A percentile compares a stretch with the other conserved stretches of the same genome.
phyloP scores from a whole-genome alignment of 192 early-diverging fungal genomes.

The Funneliformis mosseae region DNA sequence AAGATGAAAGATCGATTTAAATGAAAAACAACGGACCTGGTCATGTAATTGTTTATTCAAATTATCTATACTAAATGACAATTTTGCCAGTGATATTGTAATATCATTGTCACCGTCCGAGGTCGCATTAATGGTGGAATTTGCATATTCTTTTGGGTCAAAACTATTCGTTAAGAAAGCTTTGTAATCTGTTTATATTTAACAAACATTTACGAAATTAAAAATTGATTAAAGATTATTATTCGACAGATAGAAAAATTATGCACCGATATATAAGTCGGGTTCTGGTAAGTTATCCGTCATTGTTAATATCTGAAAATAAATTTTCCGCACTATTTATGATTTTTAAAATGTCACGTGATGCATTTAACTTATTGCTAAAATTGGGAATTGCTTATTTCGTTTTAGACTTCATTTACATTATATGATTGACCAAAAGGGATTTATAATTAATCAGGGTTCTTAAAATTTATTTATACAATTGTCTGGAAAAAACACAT shows the following conservation, averaged over 20 bases:
- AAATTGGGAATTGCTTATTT: too few relatives aligned
- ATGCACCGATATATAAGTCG: slow-evolving; percentile 36
- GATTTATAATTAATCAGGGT: too few relatives aligned
- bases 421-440: too few relatives aligned
- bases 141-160: slow-evolving; percentile 70
- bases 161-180: slow-evolving; percentile 65
- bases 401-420: too few relatives aligned
- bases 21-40: slow-evolving; percentile 47
- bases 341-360: too few relatives aligned
- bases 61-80: slow-evolving; percentile 73
- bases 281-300: slow-evolving; percentile 21
- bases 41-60: slow-evolving; percentile 75
- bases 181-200: slow-evolving; percentile 56
- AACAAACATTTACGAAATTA: not conserved
- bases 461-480: too few relatives aligned
- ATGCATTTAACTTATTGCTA: too few relatives aligned
- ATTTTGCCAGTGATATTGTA: slow-evolving; percentile 61
- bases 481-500: not conserved
- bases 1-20: not conserved
- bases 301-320: too few relatives aligned
- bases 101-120: slow-evolving; percentile 63
- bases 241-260: not conserved
- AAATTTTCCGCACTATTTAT: too few relatives aligned
- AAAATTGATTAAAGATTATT: not conserved
- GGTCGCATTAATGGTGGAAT: slow-evolving; percentile 63